Base-by-base conservation (phyloP, 495 filamentous ascomycete genomes). In the Penicillium waksmanii region DNA sequence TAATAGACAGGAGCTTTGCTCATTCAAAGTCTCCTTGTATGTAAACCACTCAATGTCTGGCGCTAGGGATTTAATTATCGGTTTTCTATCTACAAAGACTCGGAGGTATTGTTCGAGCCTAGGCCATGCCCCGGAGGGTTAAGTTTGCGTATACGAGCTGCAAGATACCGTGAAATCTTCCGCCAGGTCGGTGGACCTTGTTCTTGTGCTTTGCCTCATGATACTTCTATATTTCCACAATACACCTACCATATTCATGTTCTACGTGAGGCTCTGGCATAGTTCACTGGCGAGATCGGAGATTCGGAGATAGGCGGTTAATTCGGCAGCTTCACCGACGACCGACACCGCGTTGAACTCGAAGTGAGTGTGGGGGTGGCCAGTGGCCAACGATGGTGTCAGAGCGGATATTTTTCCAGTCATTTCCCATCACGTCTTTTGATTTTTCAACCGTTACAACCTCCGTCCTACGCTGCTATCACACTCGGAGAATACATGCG, bases 271-370 rank as follows among this genome's bases (percentile, higher is more conserved):
- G 27, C 27, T 31, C 27, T 31, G 3, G 8, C 1, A 31, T 31
- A 31, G 6, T 8, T 31, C 1, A 31, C 6, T 31, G 27, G 27
- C 27, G 27, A 31, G 27, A 31, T 31, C 27, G 27, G 27, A 31
- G 27, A 31, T 31, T 31, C 27, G 27, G 27, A 31, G 27, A 31
- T 31, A 31, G 21, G 43, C 64, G 64, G 64, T 51, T 63, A 63
- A 57, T 31, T 63, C 60, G 64, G 64, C 64, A 66, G 15, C 17
- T 44, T 19, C 42, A 18, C 42, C 36, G 17, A 27, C 53, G 19
- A 18, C 42, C 36, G 17, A 27, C 53, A 23, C 17, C 27, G 36
- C 25, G 33, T 38, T 57, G 47, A 23, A 23, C 23, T 23, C 23
- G 43, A 34, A 27, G 13, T 50, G 48, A 44, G 51, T 49, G 53